A percentile compares a stretch with the other conserved stretches of the same genome.
Conservation (phyloP, 768 basidiomycete species). For the Amylocystis lapponica region DNA sequence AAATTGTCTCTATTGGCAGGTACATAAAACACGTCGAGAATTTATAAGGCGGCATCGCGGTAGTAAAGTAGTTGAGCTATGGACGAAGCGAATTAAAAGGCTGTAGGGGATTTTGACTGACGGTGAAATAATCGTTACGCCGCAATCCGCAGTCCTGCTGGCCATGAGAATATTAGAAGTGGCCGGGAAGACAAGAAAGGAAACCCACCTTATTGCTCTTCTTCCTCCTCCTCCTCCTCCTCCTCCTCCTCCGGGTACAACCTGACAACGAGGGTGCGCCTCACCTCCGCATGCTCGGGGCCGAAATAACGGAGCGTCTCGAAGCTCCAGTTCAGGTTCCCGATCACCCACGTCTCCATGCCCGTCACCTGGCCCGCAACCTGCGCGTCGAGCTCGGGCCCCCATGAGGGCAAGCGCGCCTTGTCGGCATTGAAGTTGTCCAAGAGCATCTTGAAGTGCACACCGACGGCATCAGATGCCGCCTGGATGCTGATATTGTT, state of each 20-base stretch:
- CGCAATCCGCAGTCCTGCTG: too few relatives aligned
- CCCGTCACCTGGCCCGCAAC: constrained; percentile 6
- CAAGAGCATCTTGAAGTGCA: constrained; percentile 8
- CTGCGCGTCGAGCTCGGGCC: constrained; percentile 4
- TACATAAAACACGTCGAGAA: too few relatives aligned
- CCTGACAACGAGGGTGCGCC: constrained; percentile 7
- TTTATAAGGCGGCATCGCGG: too few relatives aligned
- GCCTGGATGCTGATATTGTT: constrained; percentile 17
- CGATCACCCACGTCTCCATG: constrained; percentile 16
- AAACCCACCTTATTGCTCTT: constrained; percentile 7
- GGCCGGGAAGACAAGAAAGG: too few relatives aligned
- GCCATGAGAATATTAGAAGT: too few relatives aligned
- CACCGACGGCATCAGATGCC: constrained; percentile 20
- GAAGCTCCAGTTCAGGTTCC: constrained; percentile 17
- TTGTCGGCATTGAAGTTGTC: constrained; percentile 7
- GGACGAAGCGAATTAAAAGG: too few relatives aligned
- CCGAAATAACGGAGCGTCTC: constrained; percentile 20
- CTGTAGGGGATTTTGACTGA: too few relatives aligned
- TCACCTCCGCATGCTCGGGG: constrained; percentile 5
- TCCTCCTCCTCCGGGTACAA: constrained; percentile 9
- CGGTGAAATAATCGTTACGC: too few relatives aligned
- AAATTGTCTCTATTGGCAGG: too few relatives aligned
- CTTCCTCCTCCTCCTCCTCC: constrained; percentile 9
- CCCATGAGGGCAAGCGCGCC: constrained; percentile 6
- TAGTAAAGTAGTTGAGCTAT: too few relatives aligned